These are phyloP conservation scores for Naganishia liquefaciens DNA, from an alignment of 1,284 basidiomycete genomes.

Conservation along the genomic window DNA sequence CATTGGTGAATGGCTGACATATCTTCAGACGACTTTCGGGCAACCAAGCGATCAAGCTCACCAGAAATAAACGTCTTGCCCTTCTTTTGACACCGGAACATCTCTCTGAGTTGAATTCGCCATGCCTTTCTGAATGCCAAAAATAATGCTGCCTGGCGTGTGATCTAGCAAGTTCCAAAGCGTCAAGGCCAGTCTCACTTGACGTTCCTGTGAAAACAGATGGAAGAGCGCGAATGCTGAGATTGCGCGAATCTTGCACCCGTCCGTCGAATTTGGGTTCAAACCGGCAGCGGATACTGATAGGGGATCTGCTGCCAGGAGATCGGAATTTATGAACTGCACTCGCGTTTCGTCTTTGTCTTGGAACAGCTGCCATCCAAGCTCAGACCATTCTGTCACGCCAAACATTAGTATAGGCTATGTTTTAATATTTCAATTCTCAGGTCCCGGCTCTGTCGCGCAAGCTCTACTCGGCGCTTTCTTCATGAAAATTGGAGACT, in stretches of 20 bases:
- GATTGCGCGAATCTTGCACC: slow-evolving; percentile 16
- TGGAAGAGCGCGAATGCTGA: slow-evolving; percentile 32
- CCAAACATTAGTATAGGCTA: neutral
- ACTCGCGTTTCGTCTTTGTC: slow-evolving; percentile 15
- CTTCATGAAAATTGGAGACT: neutral
- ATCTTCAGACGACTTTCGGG: neutral
- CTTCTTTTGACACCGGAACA: neutral
- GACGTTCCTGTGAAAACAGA: slow-evolving; percentile 15
- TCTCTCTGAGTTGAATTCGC: slow-evolving; percentile 1
- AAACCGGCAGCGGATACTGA: neutral
- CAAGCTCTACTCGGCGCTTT: no score
- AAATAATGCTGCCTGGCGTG: slow-evolving; percentile 26
- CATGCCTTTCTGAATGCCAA: slow-evolving; percentile 28
- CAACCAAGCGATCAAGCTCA: neutral
- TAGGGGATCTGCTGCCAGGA: slow-evolving; percentile 2
- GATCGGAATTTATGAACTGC: slow-evolving; percentile 14
- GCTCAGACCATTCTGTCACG: slow-evolving; percentile 25
- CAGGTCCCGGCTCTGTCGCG: no score
- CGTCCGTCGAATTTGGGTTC: neutral
- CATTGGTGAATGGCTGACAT: slow-evolving; percentile 26
- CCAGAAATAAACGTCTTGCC: slow-evolving; percentile 20
- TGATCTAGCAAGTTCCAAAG: slow-evolving; percentile 14
- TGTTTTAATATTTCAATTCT: neutral
- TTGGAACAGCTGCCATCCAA: slow-evolving; percentile 27
- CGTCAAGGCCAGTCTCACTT: slow-evolving; percentile 12